Evolutionary conservation across 306 rosid genomes (phyloP), one percentile per base, ranked within the genome.

Genomic region (Prunus armeniaca): DNA sequence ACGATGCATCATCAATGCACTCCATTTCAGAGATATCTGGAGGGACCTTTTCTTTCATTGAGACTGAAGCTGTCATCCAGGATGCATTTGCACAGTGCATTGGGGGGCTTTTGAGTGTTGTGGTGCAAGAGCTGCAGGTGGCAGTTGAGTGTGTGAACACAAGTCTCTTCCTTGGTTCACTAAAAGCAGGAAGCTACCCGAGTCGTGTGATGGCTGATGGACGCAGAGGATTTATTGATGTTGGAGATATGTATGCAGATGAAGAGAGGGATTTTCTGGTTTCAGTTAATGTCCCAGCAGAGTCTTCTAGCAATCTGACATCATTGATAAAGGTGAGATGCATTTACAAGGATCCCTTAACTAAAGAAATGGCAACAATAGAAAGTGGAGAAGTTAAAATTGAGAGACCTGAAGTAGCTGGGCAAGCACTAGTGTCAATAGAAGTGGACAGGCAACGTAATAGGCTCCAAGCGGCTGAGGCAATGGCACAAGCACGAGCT

Each of bases 41-140:
- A 7, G 99, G 99, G 71, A 92, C 99, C 9, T 95, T 95, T 86
- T 95, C 99, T 41, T 95, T 95, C 85, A 95, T 95, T 2, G 99
- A 95, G 87, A 90, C 93, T 9, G 99, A 95, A 79, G 89, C 93
- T 32, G 96, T 87, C 65, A 84, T 95, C 68, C 99, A 95, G 82
- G 99, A 95, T 72, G 99, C 99, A 8, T 95, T 95, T 86, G 99
- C 99, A 18, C 99, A 92, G 77, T 95, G 99, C 87, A 95, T 95
- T 24, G 99, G 99, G 10, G 99, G 99, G 71, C 97, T 95, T 30
- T 75, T 95, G 79, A 95, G 99, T 58, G 99, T 95, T 3, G 92
- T 88, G 77, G 91, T 89, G 73, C 99, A 95, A 85, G 97, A 95
- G 84, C 80, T 95, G 84, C 96, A 87, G 79, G 93, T 95, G 41